Evolutionary conservation across 108 stramenopile genomes (phyloP).

Genomic region (Cyclotella baltica): DNA sequence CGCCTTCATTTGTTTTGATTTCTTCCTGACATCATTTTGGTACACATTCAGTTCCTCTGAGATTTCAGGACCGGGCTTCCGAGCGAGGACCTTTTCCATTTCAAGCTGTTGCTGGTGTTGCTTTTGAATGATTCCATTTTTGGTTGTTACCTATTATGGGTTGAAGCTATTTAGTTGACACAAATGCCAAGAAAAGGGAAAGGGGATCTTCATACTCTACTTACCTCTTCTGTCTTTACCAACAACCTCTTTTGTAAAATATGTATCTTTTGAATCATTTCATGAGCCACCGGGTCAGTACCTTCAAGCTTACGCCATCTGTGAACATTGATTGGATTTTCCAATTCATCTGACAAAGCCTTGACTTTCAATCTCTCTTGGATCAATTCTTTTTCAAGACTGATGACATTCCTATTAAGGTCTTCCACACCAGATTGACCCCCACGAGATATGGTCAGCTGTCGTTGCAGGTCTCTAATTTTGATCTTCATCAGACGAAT

Average conservation of each 20-base stretch:
- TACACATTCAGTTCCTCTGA: constrained; percentile 79
- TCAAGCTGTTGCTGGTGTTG: constrained; percentile 80
- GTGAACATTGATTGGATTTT: constrained; percentile 92
- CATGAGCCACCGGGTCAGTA: constrained; percentile 81
- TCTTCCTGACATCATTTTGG: constrained; percentile 82
- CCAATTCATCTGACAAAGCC: constrained; percentile 80
- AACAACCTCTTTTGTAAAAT: constrained; percentile 77
- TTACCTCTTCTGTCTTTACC: constrained; percentile 81
- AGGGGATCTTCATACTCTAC: neutral
- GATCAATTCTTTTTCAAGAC: constrained; percentile 75
- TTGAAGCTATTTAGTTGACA: neutral
- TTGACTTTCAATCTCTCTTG: constrained; percentile 87
- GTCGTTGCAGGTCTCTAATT: constrained; percentile 68
- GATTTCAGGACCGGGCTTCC: constrained; percentile 86
- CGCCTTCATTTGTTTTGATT: constrained; percentile 83
- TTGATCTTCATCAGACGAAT: constrained; percentile 79
- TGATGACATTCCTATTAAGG: constrained; percentile 64
- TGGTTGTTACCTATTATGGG: constrained; percentile 53
- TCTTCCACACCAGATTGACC: constrained; percentile 57
- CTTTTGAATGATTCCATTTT: constrained; percentile 80
- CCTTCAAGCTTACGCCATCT: constrained; percentile 90
- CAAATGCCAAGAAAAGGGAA: neutral
- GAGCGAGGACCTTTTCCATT: constrained; percentile 72
- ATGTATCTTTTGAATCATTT: constrained; percentile 92
- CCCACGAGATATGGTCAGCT: constrained; percentile 60